Evolutionary conservation across 116 monocot genomes (phyloP).

Genomic region (Posidonia oceanica): DNA sequence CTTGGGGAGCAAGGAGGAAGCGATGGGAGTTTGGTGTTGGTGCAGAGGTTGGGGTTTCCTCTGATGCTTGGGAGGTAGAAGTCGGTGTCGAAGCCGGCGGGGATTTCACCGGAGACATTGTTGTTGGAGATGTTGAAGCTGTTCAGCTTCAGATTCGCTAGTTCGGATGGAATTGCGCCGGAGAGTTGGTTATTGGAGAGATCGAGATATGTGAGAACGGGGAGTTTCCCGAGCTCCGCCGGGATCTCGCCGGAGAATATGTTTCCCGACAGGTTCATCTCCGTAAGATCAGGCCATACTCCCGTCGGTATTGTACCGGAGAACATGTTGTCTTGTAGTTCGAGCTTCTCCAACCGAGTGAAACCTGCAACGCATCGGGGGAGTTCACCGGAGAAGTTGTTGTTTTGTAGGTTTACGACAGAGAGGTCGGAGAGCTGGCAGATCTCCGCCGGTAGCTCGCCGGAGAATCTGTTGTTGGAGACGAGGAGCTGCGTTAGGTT

Average conservation of each 20-base stretch:
- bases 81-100: conserved; percentile 16
- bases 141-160: conserved; percentile 25
- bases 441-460: conserved; percentile 5
- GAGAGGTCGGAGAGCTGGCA: conserved; percentile 9
- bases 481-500: conserved; percentile 23
- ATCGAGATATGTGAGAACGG: conserved; percentile 38
- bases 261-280: conserved; percentile 34
- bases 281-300: conserved; percentile 19
- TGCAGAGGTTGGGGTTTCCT: conserved; percentile 38
- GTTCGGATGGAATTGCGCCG: conserved; percentile 26
- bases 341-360: conserved; percentile 13
- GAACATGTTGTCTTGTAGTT: conserved; percentile 25
- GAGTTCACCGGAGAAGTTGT: conserved; percentile 27
- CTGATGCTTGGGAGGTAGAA: conserved; percentile 14
- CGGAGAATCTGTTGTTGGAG: conserved; percentile 14
- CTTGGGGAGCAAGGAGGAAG: conserved; percentile 7
- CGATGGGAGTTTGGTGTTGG: neutral
- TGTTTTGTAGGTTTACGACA: conserved; percentile 9
- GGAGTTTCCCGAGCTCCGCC: conserved; percentile 10
- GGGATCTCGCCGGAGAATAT: conserved; percentile 29
- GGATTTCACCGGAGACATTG: conserved; percentile 37
- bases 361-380: conserved; percentile 17
- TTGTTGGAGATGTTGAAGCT: conserved; percentile 30
- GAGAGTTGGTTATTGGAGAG: conserved; percentile 32
- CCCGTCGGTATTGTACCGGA: conserved; percentile 18